Percentiles rank a stretch among this genome's conserved stretches.
Evolutionary conservation across 805 yeast genomes (phyloP).

Genomic region (Metschnikowia colocasiae): DNA sequence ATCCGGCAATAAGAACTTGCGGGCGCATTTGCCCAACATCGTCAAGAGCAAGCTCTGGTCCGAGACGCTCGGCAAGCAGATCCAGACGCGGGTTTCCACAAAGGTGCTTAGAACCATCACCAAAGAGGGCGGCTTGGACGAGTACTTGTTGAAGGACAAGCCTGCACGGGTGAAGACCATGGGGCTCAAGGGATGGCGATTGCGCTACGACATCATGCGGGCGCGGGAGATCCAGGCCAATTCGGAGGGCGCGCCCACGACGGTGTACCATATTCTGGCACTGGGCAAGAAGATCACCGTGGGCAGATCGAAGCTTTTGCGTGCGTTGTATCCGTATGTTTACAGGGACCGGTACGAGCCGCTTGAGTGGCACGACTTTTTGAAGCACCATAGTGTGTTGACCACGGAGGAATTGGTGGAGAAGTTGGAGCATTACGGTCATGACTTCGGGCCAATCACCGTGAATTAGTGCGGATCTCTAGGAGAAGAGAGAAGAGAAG

Average conservation of each 20-base stretch:
- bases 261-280: constrained; percentile 47
- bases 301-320: constrained; percentile 63
- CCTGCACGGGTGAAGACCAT: constrained; percentile 87
- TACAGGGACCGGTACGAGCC: constrained; percentile 41
- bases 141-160: constrained; percentile 80
- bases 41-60: constrained; percentile 78
- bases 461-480: not conserved
- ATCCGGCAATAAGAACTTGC: constrained; percentile 65
- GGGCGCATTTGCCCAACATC: constrained; percentile 80
- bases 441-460: constrained; percentile 34
- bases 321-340: constrained; percentile 50
- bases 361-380: constrained; percentile 47
- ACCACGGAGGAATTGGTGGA: constrained; percentile 47
- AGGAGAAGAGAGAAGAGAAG: too few relatives aligned
- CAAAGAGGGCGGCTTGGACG: constrained; percentile 93
- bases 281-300: constrained; percentile 48
- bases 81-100: constrained; percentile 65
- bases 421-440: constrained; percentile 43
- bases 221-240: constrained; percentile 37
- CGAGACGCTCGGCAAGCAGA: constrained; percentile 58
- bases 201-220: constrained; percentile 69
- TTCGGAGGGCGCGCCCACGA: constrained; percentile 29
- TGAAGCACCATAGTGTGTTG: constrained; percentile 40
- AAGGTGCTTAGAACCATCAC: constrained; percentile 82
- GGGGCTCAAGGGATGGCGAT: constrained; percentile 89